These are phyloP conservation scores for Fusarium verrucosum DNA, from an alignment of 2,329 filamentous ascomycete genomes.

Conservation along the genomic window DNA sequence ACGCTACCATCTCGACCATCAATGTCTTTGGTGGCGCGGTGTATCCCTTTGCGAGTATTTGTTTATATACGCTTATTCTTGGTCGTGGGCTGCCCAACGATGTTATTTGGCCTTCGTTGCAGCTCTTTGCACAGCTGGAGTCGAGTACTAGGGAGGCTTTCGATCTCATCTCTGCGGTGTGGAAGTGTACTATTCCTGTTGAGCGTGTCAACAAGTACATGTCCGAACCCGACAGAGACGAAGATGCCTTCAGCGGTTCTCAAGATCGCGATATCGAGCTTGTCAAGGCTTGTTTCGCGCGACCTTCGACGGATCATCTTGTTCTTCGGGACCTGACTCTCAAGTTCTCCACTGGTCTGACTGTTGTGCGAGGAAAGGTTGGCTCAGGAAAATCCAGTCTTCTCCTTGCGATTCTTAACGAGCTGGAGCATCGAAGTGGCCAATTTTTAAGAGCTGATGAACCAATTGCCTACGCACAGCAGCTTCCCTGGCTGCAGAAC, in stretches of 20 bases:
- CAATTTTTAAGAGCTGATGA: slow-evolving; percentile 57
- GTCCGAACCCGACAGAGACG: slow-evolving; percentile 80
- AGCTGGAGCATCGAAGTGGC: slow-evolving; percentile 72
- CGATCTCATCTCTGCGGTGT: slow-evolving; percentile 75
- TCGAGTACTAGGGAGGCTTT: slow-evolving; percentile 78
- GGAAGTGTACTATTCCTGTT: slow-evolving; percentile 86
- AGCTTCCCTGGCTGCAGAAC: slow-evolving; percentile 72
- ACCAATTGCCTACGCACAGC: slow-evolving; percentile 65
- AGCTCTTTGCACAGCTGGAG: slow-evolving; percentile 81
- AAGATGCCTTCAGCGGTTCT: slow-evolving; percentile 52
- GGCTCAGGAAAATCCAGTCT: slow-evolving; percentile 70
- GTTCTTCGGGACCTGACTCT: slow-evolving; percentile 60
- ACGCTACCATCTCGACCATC: slow-evolving; percentile 68
- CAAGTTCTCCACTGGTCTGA: slow-evolving; percentile 60
- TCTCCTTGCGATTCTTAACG: slow-evolving; percentile 66
- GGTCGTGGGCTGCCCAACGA: slow-evolving; percentile 76
- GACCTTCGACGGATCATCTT: slow-evolving; percentile 72
- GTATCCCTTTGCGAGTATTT: slow-evolving; percentile 84
- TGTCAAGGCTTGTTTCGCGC: slow-evolving; percentile 75
- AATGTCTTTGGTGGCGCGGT: slow-evolving; percentile 77
- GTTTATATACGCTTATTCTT: slow-evolving; percentile 78
- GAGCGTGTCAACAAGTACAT: slow-evolving; percentile 87
- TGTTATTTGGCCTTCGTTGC: slow-evolving; percentile 85
- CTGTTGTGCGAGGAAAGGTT: slow-evolving; percentile 66
- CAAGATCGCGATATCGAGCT: slow-evolving; percentile 60